Percentiles rank a stretch among this genome's conserved stretches.
These are phyloP conservation scores for Chrysoporthe cubensis DNA, from an alignment of 2,329 filamentous ascomycete genomes.

Conservation along the genomic window DNA sequence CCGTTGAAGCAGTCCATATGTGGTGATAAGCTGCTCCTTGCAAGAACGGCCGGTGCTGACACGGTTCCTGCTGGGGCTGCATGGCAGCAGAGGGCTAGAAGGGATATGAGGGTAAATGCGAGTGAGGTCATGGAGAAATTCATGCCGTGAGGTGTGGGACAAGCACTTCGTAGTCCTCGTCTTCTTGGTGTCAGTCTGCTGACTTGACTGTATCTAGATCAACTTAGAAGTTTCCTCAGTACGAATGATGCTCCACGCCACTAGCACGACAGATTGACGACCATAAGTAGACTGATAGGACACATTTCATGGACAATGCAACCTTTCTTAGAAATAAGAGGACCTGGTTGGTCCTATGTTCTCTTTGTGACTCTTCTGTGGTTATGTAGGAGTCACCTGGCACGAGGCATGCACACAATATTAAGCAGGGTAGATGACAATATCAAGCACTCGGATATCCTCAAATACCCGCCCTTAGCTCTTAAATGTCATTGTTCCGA, in stretches of 20 bases:
- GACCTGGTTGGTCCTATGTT: not conserved
- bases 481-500: not conserved
- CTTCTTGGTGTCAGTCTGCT: not conserved
- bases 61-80: not conserved
- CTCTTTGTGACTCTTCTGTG: not conserved
- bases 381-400: too few species aligned
- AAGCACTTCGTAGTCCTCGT: not conserved
- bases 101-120: not conserved
- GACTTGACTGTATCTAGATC: not conserved
- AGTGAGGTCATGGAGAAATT: not conserved
- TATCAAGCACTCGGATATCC: not conserved
- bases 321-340: not conserved
- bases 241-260: not conserved
- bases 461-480: not conserved
- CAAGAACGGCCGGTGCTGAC: not conserved
- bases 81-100: not conserved
- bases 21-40: not conserved
- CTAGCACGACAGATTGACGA: not conserved
- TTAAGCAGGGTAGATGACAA: slow-evolving; percentile 5
- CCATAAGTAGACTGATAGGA: not conserved
- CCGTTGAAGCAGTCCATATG: slow-evolving; percentile 9
- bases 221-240: not conserved
- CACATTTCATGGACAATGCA: not conserved
- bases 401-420: slow-evolving; percentile 1
- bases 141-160: not conserved